These are phyloP conservation scores for Tylopilus sp. DNA, from an alignment of 768 basidiomycete genomes.

Conservation along the genomic window DNA sequence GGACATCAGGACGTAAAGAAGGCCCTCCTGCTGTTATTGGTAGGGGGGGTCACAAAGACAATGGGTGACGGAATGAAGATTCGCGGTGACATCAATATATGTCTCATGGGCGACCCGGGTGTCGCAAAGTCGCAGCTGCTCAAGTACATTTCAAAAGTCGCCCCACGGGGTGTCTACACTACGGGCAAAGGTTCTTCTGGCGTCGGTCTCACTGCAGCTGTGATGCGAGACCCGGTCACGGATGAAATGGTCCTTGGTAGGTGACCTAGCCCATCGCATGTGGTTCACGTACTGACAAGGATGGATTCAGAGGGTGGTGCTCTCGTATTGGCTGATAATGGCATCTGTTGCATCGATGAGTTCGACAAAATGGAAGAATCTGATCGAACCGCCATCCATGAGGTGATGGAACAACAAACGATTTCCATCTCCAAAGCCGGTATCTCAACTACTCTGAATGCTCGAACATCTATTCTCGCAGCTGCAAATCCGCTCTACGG, in stretches of 20 bases:
- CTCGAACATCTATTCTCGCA: conserved; percentile 94
- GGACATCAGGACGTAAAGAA: conserved; percentile 98
- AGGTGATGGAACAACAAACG: conserved; percentile 99
- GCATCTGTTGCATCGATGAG: conserved; percentile 99
- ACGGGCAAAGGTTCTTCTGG: conserved; percentile 98
- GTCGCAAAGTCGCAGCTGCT: conserved; percentile 96
- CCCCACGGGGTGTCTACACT: conserved; percentile 95
- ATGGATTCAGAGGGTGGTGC: conserved; percentile 85
- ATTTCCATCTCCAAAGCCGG: conserved; percentile 99
- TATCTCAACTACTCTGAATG: conserved; percentile 97
- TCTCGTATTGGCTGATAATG: conserved; percentile 97
- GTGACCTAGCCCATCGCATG: conserved; percentile 27
- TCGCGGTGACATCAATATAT: conserved; percentile 95
- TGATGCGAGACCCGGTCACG: conserved; percentile 98
- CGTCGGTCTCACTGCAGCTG: conserved; percentile 97
- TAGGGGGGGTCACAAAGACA: conserved; percentile 93
- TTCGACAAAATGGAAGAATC: conserved; percentile 99
- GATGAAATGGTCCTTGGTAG: conserved; percentile 98
- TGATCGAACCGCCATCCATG: conserved; percentile 97
- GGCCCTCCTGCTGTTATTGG: conserved; percentile 84
- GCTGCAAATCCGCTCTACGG: conserved; percentile 98
- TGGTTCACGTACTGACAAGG: conserved; percentile 7
- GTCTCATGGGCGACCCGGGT: conserved; percentile 99
- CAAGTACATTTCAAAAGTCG: conserved; percentile 98
- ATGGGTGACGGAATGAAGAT: conserved; percentile 99